phyloP scores from a whole-genome alignment of 805 yeast genomes.

The Yarrowia deformans region DNA sequence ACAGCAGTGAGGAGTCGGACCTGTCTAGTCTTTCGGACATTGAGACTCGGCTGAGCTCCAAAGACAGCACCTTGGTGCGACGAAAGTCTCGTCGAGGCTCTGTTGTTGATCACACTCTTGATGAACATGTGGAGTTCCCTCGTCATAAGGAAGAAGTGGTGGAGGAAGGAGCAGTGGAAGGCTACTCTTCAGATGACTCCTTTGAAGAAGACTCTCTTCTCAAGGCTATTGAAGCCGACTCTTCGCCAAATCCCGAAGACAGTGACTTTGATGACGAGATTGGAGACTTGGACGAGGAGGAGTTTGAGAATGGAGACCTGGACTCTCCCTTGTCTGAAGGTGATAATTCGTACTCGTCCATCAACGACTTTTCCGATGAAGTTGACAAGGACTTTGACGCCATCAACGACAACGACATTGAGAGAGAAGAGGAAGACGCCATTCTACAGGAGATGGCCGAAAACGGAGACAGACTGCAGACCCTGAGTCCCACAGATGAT shows the following conservation, averaged over 20 bases:
- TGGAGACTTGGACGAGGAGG: slow-evolving; percentile 39
- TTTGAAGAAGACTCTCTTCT: slow-evolving; percentile 15
- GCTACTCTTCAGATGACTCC: slow-evolving; percentile 27
- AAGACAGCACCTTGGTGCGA: slow-evolving; percentile 13
- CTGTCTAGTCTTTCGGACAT: slow-evolving; percentile 18
- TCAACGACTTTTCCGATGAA: slow-evolving; percentile 44
- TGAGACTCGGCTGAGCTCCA: slow-evolving; percentile 20
- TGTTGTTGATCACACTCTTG: slow-evolving; percentile 34
- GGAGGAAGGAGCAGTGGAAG: not conserved
- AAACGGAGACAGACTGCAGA: slow-evolving; percentile 21
- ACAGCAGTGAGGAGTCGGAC: slow-evolving; percentile 23
- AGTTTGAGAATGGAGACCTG: slow-evolving; percentile 27
- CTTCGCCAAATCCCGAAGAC: slow-evolving; percentile 23
- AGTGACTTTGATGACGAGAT: slow-evolving; percentile 42
- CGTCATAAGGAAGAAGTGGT: slow-evolving; percentile 5
- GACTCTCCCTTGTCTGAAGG: slow-evolving; percentile 30
- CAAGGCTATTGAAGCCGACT: slow-evolving; percentile 31
- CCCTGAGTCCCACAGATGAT: slow-evolving; percentile 20
- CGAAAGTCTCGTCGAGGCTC: slow-evolving; percentile 28
- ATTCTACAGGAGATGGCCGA: slow-evolving; percentile 34
- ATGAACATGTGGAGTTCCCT: slow-evolving; percentile 36
- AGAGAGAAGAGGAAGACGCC: slow-evolving; percentile 38
- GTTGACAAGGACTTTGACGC: slow-evolving; percentile 46
- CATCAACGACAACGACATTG: slow-evolving; percentile 48
- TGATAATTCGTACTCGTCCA: slow-evolving; percentile 41